Evolutionary conservation across 2,329 filamentous ascomycete species (phyloP), one percentile per base, ranked within the genome.

Genomic region (Colletotrichum sp.): DNA sequence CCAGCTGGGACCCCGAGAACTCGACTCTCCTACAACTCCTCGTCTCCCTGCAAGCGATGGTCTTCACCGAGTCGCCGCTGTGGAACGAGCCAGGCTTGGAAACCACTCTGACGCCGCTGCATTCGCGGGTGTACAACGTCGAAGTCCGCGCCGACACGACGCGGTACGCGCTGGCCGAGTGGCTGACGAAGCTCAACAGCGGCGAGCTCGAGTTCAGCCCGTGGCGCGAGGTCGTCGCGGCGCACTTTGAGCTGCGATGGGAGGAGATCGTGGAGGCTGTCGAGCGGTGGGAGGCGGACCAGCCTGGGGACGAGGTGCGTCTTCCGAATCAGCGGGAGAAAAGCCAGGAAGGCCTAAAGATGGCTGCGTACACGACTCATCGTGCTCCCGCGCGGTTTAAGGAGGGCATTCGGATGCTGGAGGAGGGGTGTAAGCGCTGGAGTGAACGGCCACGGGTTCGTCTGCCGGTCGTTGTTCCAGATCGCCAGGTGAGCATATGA

Each of bases 31-130:
- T 90, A 5, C 89, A 90, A 76, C 81, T 90, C 7, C 82, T 90
- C 13, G 85, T 91, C n/a, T 90, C 87, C 32, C 89, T 92, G 67
- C 90, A 92, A 78, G 85, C 86, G 34, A 90, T 92, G 89, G 87
- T 92, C 24, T 85, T 92, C 63, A 89, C 86, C 76, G 86, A 87
- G 18, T 78, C 89, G 64, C 90, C 90, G 2, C 89, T 83, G 79
- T 88, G 86, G 83, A 92, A 91, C 79, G 89, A 92, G 79, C 90
- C 90, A 0, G 87, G 83, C 85, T 7, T 21, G n/a, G 12, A 52
- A 52, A 2, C 0, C 12, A 4, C 3, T 6, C n/a, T 52, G 12
- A 13, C 10, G 43, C n/a, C 43, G 5, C 43, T 52, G n/a, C 43
- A 52, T 21, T 52, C 65, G 21, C 14, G 30, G 2, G 18, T 12